Evolutionary conservation across 257 asterid species (phyloP).

Genomic region (Voacanga thouarsii): DNA sequence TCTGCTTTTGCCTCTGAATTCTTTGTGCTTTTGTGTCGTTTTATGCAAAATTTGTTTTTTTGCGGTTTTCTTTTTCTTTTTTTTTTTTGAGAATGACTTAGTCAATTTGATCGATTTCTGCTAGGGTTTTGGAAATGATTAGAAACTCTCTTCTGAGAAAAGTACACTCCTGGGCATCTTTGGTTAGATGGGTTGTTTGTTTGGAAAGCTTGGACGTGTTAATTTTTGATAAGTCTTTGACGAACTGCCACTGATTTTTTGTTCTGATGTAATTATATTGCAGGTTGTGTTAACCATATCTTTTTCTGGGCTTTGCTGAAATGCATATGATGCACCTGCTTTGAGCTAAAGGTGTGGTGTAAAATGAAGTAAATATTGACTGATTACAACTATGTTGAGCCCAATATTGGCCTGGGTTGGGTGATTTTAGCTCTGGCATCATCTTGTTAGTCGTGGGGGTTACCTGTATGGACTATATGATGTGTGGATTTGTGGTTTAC

Average conservation of each 20-base stretch:
- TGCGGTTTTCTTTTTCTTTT: neutral
- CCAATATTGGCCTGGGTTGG: neutral
- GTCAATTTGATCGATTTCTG: neutral
- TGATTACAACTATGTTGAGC: neutral
- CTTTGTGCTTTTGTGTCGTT: neutral
- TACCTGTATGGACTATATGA: neutral
- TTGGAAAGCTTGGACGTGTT: neutral
- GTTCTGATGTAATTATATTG: neutral
- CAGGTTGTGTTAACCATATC: constrained; percentile 1
- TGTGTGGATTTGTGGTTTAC: neutral
- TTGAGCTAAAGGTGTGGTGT: constrained; percentile 12
- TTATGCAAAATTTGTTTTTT: constrained; percentile 5
- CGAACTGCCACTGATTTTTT: neutral
- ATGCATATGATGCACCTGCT: neutral
- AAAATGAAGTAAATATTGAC: neutral
- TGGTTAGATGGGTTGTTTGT: neutral
- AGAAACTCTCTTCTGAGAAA: neutral
- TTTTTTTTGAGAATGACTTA: neutral
- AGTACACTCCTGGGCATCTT: neutral
- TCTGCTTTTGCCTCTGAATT: neutral
- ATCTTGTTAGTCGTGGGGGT: no score
- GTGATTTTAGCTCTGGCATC: neutral
- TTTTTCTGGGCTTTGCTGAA: neutral
- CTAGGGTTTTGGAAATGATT: constrained; percentile 12
- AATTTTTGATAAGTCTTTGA: neutral